Percentiles rank a stretch among this genome's conserved stretches.
Conservation (phyloP, 768 basidiomycete species). For the Steccherinum ochraceum region DNA sequence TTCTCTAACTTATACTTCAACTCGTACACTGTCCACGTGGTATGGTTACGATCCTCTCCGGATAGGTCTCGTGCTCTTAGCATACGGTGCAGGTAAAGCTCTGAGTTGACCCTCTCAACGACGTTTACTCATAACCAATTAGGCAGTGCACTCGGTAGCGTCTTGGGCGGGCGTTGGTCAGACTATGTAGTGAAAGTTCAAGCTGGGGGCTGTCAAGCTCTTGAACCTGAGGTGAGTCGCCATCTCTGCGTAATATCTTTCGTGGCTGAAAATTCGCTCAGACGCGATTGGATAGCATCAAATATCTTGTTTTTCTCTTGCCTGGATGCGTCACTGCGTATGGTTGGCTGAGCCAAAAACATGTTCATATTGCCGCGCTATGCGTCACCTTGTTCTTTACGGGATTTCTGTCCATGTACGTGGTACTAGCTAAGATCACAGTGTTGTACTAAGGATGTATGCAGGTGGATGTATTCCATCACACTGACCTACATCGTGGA, state of each 20-base stretch:
- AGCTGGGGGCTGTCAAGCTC: slow-evolving; percentile 30
- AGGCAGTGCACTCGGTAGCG: slow-evolving; percentile 46
- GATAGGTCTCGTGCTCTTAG: slow-evolving; percentile 71
- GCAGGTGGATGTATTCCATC: slow-evolving; percentile 55
- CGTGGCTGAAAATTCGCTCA: slow-evolving; percentile 20
- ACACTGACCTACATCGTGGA: slow-evolving; percentile 85
- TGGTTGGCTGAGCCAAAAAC: slow-evolving; percentile 67
- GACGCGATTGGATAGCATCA: slow-evolving; percentile 69
- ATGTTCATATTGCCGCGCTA: slow-evolving; percentile 58
- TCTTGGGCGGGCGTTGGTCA: slow-evolving; percentile 54
- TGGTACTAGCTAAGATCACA: slow-evolving; percentile 1
- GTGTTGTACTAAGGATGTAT: not conserved
- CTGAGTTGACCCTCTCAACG: too few species aligned
- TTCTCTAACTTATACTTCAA: slow-evolving; percentile 65
- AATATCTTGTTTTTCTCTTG: slow-evolving; percentile 48
- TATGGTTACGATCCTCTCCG: slow-evolving; percentile 67
- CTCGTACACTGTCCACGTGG: slow-evolving; percentile 54
- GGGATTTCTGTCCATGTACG: slow-evolving; percentile 74
- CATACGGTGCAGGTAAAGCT: slow-evolving; percentile 59
- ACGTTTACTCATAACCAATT: too few species aligned
- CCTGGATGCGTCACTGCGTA: slow-evolving; percentile 61
- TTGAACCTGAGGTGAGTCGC: slow-evolving; percentile 56
- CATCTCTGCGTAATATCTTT: not conserved
- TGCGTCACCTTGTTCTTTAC: slow-evolving; percentile 66
- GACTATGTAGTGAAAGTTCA: slow-evolving; percentile 43